A percentile compares a stretch with the other conserved stretches of the same genome.
These are phyloP conservation scores for Solanum sejunctum DNA, from an alignment of 257 asterid species.

Conservation along the genomic window DNA sequence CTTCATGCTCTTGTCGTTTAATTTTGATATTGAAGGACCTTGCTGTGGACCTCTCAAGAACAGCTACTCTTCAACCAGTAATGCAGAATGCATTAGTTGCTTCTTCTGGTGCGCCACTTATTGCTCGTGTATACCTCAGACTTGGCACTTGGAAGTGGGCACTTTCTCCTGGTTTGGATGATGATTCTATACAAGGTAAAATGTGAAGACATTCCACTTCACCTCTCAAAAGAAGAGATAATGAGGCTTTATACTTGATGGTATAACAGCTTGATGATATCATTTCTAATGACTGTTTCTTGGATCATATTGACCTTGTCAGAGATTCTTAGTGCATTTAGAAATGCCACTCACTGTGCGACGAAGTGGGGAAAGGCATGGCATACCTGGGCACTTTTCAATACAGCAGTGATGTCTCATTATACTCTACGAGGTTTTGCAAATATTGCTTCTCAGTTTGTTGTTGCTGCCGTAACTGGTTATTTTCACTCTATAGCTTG, in stretches of 20 bases:
- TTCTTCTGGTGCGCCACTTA: constrained; percentile 57
- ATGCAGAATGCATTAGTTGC: constrained; percentile 43
- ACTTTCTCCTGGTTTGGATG: constrained; percentile 85
- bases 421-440: constrained; percentile 69
- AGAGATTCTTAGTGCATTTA: constrained; percentile 87
- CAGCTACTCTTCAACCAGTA: constrained; percentile 48
- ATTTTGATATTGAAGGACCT: constrained; percentile 51
- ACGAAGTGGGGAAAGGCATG: constrained; percentile 93
- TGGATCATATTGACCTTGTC: constrained; percentile 3
- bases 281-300: neutral
- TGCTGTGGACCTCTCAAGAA: constrained; percentile 74
- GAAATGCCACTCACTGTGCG: constrained; percentile 77
- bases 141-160: constrained; percentile 96
- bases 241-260: neutral
- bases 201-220: neutral
- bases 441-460: constrained; percentile 61
- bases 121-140: constrained; percentile 77
- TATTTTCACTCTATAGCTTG: constrained; percentile 98
- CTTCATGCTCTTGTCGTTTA: neutral
- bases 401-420: constrained; percentile 98
- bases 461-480: constrained; percentile 95
- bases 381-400: constrained; percentile 99
- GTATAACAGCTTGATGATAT: constrained; percentile 5
- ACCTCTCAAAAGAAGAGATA: neutral
- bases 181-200: constrained; percentile 79